A percentile compares a stretch with the other conserved stretches of the same genome.
These are phyloP conservation scores for Ambrosia trifida DNA, from an alignment of 129 eudicot species.

Conservation along the genomic window DNA sequence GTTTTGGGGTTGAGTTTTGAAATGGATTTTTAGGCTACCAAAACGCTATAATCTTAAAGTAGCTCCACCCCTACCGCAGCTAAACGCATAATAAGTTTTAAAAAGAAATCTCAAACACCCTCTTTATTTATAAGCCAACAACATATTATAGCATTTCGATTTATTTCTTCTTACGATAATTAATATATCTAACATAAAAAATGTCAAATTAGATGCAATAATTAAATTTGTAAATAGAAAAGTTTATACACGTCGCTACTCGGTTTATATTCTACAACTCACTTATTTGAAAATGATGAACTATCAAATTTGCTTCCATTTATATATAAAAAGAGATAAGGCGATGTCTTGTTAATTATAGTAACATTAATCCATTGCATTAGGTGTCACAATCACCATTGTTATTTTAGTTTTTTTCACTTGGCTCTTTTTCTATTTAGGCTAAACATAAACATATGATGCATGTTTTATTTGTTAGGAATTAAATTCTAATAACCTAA, in stretches of 20 bases:
- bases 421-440: constrained; percentile 13
- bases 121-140: no score
- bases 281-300: constrained; percentile 13
- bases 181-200: no score
- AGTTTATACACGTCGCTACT: not conserved
- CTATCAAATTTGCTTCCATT: constrained; percentile 1
- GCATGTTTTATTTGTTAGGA: not conserved
- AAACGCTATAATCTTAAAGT: no score
- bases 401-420: not conserved
- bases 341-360: constrained; percentile 3
- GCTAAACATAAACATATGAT: constrained; percentile 22
- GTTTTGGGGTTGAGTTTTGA: no score
- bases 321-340: constrained; percentile 8
- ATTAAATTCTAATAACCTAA: no score
- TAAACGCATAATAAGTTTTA: no score
- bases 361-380: constrained; percentile 12
- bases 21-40: no score
- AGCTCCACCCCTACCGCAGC: no score
- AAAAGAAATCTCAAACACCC: no score
- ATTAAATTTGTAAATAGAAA: not conserved
- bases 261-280: not conserved
- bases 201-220: no score
- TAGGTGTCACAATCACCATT: constrained; percentile 15
- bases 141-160: no score
- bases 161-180: no score